Conservation (phyloP, 208 protist genomes). For the Balamuthia mandrillaris region DNA sequence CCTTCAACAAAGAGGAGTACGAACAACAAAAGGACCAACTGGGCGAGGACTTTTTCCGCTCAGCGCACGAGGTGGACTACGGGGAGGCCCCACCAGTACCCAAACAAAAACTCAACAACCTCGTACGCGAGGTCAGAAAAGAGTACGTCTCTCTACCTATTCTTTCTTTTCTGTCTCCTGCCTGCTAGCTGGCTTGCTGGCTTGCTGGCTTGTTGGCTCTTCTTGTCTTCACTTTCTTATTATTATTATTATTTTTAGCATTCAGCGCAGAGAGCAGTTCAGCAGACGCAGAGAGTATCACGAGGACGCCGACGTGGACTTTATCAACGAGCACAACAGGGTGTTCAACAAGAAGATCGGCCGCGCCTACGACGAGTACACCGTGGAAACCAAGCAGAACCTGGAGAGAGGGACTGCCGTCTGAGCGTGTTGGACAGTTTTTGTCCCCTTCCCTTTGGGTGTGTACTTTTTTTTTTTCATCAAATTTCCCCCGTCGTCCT, state of each 20-base stretch:
- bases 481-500: too few relatives aligned
- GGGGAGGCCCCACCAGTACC: neutral
- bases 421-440: too few relatives aligned
- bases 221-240: too few relatives aligned
- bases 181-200: neutral
- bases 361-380: conserved; percentile 63
- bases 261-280: conserved; percentile 13
- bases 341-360: conserved; percentile 68
- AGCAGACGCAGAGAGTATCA: conserved; percentile 38
- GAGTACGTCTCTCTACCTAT: neutral
- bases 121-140: neutral
- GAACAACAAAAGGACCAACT: neutral
- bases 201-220: too few relatives aligned
- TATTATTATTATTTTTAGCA: neutral
- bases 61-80: neutral
- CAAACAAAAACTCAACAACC: neutral
- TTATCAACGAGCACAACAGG: conserved; percentile 72
- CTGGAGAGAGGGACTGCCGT: conserved; percentile 70
- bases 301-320: conserved; percentile 67
- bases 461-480: too few relatives aligned
- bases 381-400: conserved; percentile 68
- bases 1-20: conserved; percentile 17
- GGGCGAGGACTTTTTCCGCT: neutral
- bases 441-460: too few relatives aligned
- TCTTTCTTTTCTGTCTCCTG: neutral